Conservation (phyloP, 331 rosid genomes). For the Malus hybrid region DNA sequence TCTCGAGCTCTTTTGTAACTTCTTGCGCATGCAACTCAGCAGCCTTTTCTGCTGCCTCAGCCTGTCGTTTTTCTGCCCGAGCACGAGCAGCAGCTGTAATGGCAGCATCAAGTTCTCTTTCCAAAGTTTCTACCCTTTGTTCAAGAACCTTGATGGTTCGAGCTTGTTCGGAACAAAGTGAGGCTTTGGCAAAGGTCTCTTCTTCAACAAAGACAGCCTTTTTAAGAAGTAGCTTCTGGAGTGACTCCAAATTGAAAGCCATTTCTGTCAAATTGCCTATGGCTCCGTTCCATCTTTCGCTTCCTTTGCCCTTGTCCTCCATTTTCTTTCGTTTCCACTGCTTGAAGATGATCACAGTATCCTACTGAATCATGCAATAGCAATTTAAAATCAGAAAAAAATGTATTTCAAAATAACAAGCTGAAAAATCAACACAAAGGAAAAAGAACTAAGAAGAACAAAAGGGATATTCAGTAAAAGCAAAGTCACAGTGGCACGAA, state of each 20-base stretch:
- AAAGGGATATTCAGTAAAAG: no score
- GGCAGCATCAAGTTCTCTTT: slow-evolving; percentile 91
- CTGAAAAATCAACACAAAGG: no score
- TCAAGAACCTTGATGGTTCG: slow-evolving; percentile 84
- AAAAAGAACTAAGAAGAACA: no score
- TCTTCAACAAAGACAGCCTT: slow-evolving; percentile 86
- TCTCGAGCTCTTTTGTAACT: slow-evolving; percentile 81
- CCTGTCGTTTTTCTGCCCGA: slow-evolving; percentile 85
- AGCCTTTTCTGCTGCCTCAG: slow-evolving; percentile 73
- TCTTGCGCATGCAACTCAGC: slow-evolving; percentile 75
- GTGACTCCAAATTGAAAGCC: slow-evolving; percentile 70
- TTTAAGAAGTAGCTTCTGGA: slow-evolving; percentile 74
- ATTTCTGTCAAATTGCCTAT: slow-evolving; percentile 73
- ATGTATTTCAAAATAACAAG: no score
- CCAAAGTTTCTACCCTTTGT: slow-evolving; percentile 76
- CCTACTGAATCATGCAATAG: not conserved
- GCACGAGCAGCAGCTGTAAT: slow-evolving; percentile 79
- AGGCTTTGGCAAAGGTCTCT: slow-evolving; percentile 80
- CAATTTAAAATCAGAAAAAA: no score
- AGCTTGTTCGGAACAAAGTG: slow-evolving; percentile 77
- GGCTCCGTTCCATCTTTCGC: slow-evolving; percentile 88
- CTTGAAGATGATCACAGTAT: not conserved
- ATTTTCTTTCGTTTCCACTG: not conserved
- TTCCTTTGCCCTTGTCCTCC: slow-evolving; percentile 67
- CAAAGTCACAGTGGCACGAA: no score